phyloP scores from a whole-genome alignment of 2,329 filamentous ascomycete species.

The Parastagonospora avenae region DNA sequence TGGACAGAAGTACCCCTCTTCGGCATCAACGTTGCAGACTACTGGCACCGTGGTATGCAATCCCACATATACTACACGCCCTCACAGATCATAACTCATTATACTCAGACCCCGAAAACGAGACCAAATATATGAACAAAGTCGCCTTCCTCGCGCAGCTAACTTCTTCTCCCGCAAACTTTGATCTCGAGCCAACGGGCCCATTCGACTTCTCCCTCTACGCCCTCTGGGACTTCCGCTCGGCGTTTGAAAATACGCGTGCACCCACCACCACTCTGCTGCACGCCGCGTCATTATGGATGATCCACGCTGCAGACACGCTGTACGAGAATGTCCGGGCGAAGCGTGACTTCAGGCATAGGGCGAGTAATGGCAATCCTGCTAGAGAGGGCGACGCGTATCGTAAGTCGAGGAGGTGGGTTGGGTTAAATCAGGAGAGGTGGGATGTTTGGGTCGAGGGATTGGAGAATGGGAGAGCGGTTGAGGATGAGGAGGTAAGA shows the following conservation, averaged over 20 bases:
- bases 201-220: slow-evolving; percentile 6
- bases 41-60: slow-evolving; percentile 2
- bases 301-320: slow-evolving; percentile 1
- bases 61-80: not conserved
- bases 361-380: slow-evolving; percentile 1
- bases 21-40: slow-evolving; percentile 1
- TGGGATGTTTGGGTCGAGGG: slow-evolving; percentile 1
- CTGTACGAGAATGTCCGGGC: not conserved
- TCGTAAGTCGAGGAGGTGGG: not conserved
- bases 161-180: not conserved
- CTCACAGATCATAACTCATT: not conserved
- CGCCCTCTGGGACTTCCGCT: not conserved
- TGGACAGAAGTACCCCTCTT: slow-evolving; percentile 2
- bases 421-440: slow-evolving; percentile 2
- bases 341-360: not conserved
- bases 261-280: not conserved
- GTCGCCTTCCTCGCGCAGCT: slow-evolving; percentile 1
- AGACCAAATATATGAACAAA: slow-evolving; percentile 1
- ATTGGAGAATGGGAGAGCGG: not conserved
- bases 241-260: not conserved
- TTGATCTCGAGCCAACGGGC: not conserved
- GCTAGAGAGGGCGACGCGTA: not conserved
- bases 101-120: not conserved
- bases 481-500: not conserved
- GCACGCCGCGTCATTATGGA: slow-evolving; percentile 1